Base-by-base conservation (phyloP, 140 eudicot species). In the Oenanthe javanica region DNA sequence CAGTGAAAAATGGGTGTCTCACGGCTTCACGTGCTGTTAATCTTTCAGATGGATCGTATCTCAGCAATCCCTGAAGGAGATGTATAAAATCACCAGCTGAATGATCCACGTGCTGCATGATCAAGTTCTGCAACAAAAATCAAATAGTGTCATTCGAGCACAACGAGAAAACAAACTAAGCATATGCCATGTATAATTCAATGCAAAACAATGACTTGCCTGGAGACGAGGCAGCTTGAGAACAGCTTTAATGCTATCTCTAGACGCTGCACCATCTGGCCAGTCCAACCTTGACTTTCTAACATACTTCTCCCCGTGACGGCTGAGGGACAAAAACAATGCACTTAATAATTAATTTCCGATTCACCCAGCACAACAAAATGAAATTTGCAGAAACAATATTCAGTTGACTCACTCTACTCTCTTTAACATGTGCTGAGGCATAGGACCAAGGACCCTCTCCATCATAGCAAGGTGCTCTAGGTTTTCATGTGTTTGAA, bases 381-480 rank as follows among this genome's bases (percentile, higher is more conserved):
- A 64, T 25, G 2, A 13, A n/a, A 25, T 3, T 21, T 23, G 5
- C 27, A 36, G 14, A 9, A 49, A 16, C 31, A 36, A 16, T 9
- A 25, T 45, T 9, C 54, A 72, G 11, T 55, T 19, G 16, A 78
- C 91, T 47, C 75, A 93, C 96, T 91, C 98, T 72, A 87, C 88
- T 86, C 78, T 86, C 76, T 87, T 93, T 80, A 93, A 78, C 95
- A 93, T 93, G 83, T 91, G 89, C 3, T 63, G 84, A 2, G 98
- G 98, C 75, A 93, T 48, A 0, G 87, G 83, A 14, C 98, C 98
- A 63, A 93, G 89, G 4, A 93, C 97, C 76, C 91, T 81, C 82
- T 93, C 98, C 98, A 93, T 93, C 98, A 93, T 93, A 61, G 98
- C 98, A 75, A 93, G 95, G 88, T 93, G 98, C 83, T 93, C 98